These are phyloP conservation scores for Globisporangium echinulatum DNA, from an alignment of 352 stramenopile species.

Conservation along the genomic window DNA sequence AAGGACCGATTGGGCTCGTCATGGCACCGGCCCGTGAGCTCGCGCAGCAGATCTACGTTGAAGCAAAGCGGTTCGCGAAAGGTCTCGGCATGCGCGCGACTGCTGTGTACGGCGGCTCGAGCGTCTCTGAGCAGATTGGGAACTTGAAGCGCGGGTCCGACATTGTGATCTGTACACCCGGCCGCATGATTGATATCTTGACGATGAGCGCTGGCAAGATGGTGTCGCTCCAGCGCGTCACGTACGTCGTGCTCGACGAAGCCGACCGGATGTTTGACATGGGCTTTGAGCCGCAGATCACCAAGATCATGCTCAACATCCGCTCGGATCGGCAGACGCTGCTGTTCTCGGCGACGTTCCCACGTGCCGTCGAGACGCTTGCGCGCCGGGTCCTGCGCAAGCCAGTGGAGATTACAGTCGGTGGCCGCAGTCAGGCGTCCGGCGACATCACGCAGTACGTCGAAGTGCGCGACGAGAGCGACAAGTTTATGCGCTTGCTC, in stretches of 20 bases:
- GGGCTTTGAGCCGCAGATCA: slow-evolving; percentile 99
- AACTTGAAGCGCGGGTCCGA: slow-evolving; percentile 97
- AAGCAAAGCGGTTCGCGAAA: slow-evolving; percentile 94
- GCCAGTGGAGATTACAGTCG: slow-evolving; percentile 96
- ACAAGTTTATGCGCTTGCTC: slow-evolving; percentile 98
- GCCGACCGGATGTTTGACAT: slow-evolving; percentile 99
- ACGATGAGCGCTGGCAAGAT: slow-evolving; percentile 97
- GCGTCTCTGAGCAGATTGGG: slow-evolving; percentile 97
- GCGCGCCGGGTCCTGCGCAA: slow-evolving; percentile 89
- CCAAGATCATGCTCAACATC: slow-evolving; percentile 93
- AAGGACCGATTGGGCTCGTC: slow-evolving; percentile 97
- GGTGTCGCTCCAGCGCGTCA: slow-evolving; percentile 94
- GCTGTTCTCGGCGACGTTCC: slow-evolving; percentile 99
- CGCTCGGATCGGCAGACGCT: slow-evolving; percentile 89
- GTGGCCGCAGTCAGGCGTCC: slow-evolving; percentile 92
- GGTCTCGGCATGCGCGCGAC: slow-evolving; percentile 88
- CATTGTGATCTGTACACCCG: slow-evolving; percentile 98
- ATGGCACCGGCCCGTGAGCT: slow-evolving; percentile 98
- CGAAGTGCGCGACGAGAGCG: slow-evolving; percentile 97
- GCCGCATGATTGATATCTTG: slow-evolving; percentile 99
- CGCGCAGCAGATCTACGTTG: slow-evolving; percentile 97
- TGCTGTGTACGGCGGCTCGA: slow-evolving; percentile 93
- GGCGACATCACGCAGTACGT: slow-evolving; percentile 97
- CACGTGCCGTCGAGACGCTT: slow-evolving; percentile 88
- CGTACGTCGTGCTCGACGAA: slow-evolving; percentile 98